Evolutionary conservation across 371 early-diverging fungal genomes (phyloP), one percentile per base, ranked within the genome.

Genomic region (Smittium culicis): DNA sequence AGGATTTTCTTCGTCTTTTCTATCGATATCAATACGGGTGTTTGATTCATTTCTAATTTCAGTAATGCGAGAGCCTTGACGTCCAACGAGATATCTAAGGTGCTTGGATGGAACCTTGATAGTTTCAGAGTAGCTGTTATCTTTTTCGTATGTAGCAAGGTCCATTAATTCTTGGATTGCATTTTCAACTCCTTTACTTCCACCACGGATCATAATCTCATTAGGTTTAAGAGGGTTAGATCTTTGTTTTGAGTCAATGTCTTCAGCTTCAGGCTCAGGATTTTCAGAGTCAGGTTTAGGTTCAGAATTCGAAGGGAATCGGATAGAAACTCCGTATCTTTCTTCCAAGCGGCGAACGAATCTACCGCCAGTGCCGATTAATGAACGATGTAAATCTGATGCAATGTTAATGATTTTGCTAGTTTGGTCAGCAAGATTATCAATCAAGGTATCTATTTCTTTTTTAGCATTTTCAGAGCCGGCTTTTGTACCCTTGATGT

Each of bases 331-430:
- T 29, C 78, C 79, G 70, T 90, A 90, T 70, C 86, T 90, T 63
- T 89, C 89, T 72, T 90, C 90, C 35, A 91, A 77, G 54, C 88
- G 85, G 72, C 83, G 82, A 61, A 89, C 90, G 73, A 86, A 89
- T 63, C 81, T 81, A 34, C 92, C 92, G 68, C 80, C 82, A 57
- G 81, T 70, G 56, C 92, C 92, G 72, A 91, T 90, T 66, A 91
- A 77, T 66, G 83, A 79, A 61, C 83, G 81, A 74, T 91, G 90
- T 74, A 82, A 84, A 66, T 80, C 80, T 32, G 76, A 76, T 28
- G 86, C 84, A 2, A 90, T 82, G 65, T 72, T 74, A 61, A 94
- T 76, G 33, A 74, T 81, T 35, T 83, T 73, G 1, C 79, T 73
- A 24, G 84, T 84, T 70, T 85, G 82, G 72, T 90, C 91, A 14